A percentile compares a stretch with the other conserved stretches of the same genome.
These are phyloP conservation scores for Blastocystis sp. DNA, from an alignment of 352 stramenopile genomes.

Conservation along the genomic window DNA sequence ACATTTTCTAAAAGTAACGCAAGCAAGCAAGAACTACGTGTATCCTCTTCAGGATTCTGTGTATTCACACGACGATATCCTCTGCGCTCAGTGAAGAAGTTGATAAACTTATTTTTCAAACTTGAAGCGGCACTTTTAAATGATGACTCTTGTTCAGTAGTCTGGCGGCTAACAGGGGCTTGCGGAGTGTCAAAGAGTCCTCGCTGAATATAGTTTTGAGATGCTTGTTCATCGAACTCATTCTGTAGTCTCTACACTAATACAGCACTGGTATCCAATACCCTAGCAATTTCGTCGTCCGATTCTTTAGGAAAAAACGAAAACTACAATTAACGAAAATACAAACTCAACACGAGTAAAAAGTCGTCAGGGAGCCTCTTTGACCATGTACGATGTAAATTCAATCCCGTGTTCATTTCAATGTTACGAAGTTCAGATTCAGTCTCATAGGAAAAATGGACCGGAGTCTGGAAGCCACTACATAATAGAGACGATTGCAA, in stretches of 20 bases:
- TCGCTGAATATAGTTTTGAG: background rate
- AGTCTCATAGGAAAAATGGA: background rate
- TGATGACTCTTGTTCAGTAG: background rate
- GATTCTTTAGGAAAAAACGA: background rate
- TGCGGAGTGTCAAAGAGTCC: background rate
- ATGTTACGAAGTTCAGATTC: background rate
- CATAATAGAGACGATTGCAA: no score
- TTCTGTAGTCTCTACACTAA: conserved; percentile 33
- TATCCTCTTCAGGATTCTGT: background rate
- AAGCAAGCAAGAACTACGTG: background rate
- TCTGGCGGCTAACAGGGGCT: background rate
- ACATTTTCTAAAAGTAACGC: background rate
- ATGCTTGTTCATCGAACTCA: conserved; percentile 39
- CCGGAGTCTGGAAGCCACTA: no score
- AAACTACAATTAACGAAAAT: background rate
- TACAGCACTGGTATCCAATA: background rate
- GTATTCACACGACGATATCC: conserved; percentile 22
- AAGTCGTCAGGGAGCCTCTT: background rate
- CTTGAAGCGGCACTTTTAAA: background rate
- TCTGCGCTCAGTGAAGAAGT: conserved; percentile 39
- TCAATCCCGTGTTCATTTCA: background rate
- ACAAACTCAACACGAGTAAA: background rate
- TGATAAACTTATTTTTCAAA: conserved; percentile 19
- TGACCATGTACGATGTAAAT: conserved; percentile 15
- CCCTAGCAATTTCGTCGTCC: conserved; percentile 34